These are phyloP conservation scores for Linum trigynum DNA, from an alignment of 345 rosid species.

Conservation along the genomic window DNA sequence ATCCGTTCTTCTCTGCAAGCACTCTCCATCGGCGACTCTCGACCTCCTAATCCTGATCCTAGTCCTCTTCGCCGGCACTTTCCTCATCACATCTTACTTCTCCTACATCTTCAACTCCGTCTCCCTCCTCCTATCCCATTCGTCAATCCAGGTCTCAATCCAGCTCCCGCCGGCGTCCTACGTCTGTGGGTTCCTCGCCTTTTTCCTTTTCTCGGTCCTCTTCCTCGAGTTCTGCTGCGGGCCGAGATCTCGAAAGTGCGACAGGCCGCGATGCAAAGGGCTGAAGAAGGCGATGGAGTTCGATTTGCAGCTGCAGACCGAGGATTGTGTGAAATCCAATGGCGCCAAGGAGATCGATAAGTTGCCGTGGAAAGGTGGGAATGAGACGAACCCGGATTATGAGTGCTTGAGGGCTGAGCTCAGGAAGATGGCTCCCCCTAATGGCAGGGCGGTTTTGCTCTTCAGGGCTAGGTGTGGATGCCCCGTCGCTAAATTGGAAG, in stretches of 20 bases:
- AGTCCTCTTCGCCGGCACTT: conserved; percentile 67
- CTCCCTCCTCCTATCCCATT: conserved; percentile 51
- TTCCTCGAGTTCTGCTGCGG: conserved; percentile 54
- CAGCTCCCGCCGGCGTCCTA: conserved; percentile 27
- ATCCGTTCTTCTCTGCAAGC: conserved; percentile 45
- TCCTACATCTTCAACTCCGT: conserved; percentile 73
- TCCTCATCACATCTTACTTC: conserved; percentile 72
- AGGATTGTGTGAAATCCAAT: conserved; percentile 65
- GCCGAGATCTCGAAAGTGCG: conserved; percentile 61
- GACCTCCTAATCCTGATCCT: conserved; percentile 71
- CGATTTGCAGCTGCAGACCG: conserved; percentile 87
- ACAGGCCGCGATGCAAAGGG: conserved; percentile 76
- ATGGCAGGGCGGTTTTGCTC: conserved; percentile 61
- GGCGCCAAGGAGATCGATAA: conserved; percentile 29
- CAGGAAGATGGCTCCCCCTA: conserved; percentile 74
- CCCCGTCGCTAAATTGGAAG: conserved; percentile 73
- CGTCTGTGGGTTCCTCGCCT: conserved; percentile 45
- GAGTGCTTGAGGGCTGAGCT: conserved; percentile 61
- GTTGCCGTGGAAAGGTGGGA: conserved; percentile 37
- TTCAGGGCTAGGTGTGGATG: conserved; percentile 61
- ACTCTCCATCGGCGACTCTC: conserved; percentile 80
- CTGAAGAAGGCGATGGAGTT: conserved; percentile 71
- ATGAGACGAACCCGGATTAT: conserved; percentile 63
- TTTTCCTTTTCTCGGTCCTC: conserved; percentile 37
- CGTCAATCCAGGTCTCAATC: conserved; percentile 18